Conservation (phyloP, 306 rosid species). For the Vigna radiata region DNA sequence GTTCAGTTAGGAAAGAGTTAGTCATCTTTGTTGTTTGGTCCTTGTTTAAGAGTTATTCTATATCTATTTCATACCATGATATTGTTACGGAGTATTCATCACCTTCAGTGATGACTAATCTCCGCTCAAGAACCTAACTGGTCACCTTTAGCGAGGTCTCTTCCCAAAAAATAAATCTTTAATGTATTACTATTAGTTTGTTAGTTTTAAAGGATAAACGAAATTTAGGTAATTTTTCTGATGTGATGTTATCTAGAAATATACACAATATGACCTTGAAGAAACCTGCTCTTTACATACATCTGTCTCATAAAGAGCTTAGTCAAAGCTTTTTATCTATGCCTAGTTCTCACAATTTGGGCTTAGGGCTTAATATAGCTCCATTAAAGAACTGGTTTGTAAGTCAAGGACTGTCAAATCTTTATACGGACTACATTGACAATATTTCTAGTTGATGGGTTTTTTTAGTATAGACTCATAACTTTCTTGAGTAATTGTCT, state of each 20-base stretch:
- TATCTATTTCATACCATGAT: too few species aligned
- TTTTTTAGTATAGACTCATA: neutral
- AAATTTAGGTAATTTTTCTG: neutral
- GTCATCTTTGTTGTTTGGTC: slow-evolving; percentile 18
- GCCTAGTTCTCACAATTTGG: neutral
- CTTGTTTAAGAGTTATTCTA: slow-evolving; percentile 14
- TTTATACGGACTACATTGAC: neutral
- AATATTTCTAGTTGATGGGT: neutral
- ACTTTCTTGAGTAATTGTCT: too few species aligned
- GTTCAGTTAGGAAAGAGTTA: slow-evolving; percentile 28
- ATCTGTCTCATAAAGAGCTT: neutral
- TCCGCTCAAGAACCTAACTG: neutral
- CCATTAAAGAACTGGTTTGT: neutral
- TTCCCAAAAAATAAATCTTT: slow-evolving; percentile 13
- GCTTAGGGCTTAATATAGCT: neutral
- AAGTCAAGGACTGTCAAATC: neutral
- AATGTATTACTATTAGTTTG: neutral
- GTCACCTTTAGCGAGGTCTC: neutral
- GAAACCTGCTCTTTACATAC: slow-evolving; percentile 13
- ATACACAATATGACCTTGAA: neutral
- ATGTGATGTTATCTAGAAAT: slow-evolving; percentile 20
- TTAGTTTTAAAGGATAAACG: slow-evolving; percentile 12
- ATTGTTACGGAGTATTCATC: too few species aligned
- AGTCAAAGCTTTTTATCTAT: slow-evolving; percentile 12
- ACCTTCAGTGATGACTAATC: neutral